Evolutionary conservation across 495 filamentous ascomycete genomes (phyloP).

Genomic region (Xylaria curta): DNA sequence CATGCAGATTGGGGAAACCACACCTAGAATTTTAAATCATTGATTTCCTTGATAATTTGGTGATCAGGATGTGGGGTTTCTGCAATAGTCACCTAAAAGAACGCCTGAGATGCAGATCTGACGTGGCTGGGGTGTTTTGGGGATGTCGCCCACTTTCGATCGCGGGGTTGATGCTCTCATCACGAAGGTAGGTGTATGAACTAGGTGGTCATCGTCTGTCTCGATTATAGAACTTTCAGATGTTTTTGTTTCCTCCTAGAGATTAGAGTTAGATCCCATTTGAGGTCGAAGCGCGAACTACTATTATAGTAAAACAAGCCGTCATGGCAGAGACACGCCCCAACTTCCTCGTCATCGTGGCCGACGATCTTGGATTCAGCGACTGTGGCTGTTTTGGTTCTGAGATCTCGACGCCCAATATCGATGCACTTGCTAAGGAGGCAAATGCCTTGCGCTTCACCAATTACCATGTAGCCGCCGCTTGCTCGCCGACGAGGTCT

Average conservation of each 20-base stretch:
- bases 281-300: background rate
- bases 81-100: too few relatives aligned
- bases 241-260: background rate
- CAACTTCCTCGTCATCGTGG: slow-evolving; percentile 65
- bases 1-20: too few relatives aligned
- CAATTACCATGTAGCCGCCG: slow-evolving; percentile 63
- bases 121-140: background rate
- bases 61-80: too few relatives aligned
- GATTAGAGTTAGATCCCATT: slow-evolving; percentile 9
- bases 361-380: slow-evolving; percentile 65
- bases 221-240: slow-evolving; percentile 3
- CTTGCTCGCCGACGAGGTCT: slow-evolving; percentile 64
- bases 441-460: slow-evolving; percentile 58
- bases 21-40: too few relatives aligned
- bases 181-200: slow-evolving; percentile 7
- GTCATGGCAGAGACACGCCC: slow-evolving; percentile 38
- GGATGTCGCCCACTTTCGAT: too few relatives aligned
- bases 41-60: too few relatives aligned
- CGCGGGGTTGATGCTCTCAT: background rate
- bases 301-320: background rate
- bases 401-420: slow-evolving; percentile 64
- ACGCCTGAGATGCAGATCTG: too few relatives aligned
- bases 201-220: background rate
- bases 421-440: slow-evolving; percentile 56
- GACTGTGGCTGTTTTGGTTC: slow-evolving; percentile 64